phyloP scores from a whole-genome alignment of 352 stramenopile genomes.

The Pythium rhizo-oryzae region DNA sequence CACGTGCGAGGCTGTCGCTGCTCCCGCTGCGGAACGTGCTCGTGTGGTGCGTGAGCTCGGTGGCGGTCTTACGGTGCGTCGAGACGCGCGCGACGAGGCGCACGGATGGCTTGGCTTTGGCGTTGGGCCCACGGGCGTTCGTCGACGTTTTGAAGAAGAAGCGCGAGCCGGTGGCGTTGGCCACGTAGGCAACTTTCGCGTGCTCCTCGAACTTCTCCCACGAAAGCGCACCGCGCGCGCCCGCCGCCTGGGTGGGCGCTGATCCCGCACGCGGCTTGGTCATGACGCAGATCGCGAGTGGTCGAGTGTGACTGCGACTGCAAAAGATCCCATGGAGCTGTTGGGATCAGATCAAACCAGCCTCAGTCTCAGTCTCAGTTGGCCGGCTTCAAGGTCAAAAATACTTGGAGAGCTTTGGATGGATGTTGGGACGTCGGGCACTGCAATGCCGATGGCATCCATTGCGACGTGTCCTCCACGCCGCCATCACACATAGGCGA shows the following conservation, averaged over 20 bases:
- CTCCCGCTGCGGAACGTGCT: conserved; percentile 27
- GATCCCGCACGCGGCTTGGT: conserved; percentile 1
- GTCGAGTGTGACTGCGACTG: not conserved
- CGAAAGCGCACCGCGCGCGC: conserved; percentile 11
- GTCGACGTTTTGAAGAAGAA: conserved; percentile 64
- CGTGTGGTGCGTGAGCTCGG: conserved; percentile 24
- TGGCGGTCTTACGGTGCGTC: conserved; percentile 10
- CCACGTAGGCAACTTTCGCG: conserved; percentile 63
- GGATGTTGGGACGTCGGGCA: not conserved
- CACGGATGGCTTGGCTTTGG: conserved; percentile 20
- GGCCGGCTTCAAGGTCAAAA: conserved; percentile 7
- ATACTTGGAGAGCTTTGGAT: not conserved
- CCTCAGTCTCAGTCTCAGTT: conserved; percentile 13
- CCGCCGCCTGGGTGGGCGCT: not conserved
- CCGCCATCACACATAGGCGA: not conserved
- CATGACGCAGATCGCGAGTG: not conserved
- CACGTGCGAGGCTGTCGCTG: conserved; percentile 39
- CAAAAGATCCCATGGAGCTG: not conserved
- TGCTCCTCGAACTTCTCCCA: conserved; percentile 79
- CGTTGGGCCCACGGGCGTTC: not conserved
- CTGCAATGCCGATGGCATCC: not conserved
- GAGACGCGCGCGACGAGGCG: conserved; percentile 51
- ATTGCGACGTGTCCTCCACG: not conserved
- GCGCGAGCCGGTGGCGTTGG: conserved; percentile 50
- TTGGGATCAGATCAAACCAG: not conserved